Evolutionary conservation across 1,139 yeast species (phyloP).

Genomic region (Magnusiomyces fungicola): DNA sequence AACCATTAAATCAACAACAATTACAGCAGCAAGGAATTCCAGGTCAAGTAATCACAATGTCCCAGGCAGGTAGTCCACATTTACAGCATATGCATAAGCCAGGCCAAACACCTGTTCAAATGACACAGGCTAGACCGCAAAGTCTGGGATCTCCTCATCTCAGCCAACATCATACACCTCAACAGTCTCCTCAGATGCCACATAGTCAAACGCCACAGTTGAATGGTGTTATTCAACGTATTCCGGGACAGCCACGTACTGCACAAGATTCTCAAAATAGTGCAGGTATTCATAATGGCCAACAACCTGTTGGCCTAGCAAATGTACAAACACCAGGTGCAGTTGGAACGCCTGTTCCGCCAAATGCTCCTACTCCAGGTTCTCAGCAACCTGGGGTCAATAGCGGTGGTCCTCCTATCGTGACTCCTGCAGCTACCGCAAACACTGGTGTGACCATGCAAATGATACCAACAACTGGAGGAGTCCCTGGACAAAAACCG

Average conservation of each 20-base stretch:
- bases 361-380: constrained; percentile 10
- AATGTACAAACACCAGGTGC: no score
- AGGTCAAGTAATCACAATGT: constrained; percentile 9
- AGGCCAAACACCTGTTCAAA: constrained; percentile 16
- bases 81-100: constrained; percentile 17
- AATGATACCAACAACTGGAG: not conserved
- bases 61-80: constrained; percentile 5
- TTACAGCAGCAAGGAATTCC: constrained; percentile 8
- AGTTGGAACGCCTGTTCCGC: no score
- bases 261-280: no score
- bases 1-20: constrained; percentile 2
- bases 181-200: constrained; percentile 7
- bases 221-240: no score
- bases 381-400: constrained; percentile 7
- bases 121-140: not conserved
- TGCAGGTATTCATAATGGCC: no score
- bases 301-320: no score
- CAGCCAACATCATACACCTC: constrained; percentile 6
- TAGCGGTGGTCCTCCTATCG: constrained; percentile 6
- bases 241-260: no score
- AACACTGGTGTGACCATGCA: constrained; percentile 2
- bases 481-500: no score
- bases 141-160: constrained; percentile 9
- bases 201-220: no score
- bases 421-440: not conserved